These are phyloP conservation scores for Sporopachydermia lactativora DNA, from an alignment of 805 yeast species.

Conservation along the genomic window DNA sequence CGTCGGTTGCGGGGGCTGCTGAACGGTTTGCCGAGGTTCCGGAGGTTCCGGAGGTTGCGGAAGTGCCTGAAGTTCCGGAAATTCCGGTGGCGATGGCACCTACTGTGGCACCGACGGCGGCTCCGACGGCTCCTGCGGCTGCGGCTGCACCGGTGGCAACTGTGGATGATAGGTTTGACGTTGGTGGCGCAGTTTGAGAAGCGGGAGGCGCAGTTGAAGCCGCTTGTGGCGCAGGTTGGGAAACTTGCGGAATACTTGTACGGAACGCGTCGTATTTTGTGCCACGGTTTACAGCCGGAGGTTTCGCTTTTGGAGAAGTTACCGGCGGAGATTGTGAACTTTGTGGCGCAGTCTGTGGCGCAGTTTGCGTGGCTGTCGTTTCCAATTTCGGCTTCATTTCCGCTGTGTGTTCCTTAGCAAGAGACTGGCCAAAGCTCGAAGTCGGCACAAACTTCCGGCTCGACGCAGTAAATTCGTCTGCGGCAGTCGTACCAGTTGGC, in stretches of 20 bases:
- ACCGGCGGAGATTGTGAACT: conserved; percentile 14
- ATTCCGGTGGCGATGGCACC: not conserved
- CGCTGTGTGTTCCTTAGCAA: conserved; percentile 25
- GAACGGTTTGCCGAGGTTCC: conserved; percentile 8
- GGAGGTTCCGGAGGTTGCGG: not conserved
- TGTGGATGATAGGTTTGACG: conserved; percentile 10
- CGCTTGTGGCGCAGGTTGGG: conserved; percentile 8
- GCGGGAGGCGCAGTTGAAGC: conserved; percentile 9
- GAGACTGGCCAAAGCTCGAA: conserved; percentile 72
- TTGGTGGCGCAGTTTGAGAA: conserved; percentile 9
- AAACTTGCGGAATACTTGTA: conserved; percentile 4
- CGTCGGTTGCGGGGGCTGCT: conserved; percentile 19
- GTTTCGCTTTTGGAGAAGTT: conserved; percentile 8
- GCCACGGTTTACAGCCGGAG: not conserved
- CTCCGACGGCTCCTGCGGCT: not conserved
- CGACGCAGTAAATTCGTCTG: conserved; percentile 16
- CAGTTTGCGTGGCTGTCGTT: conserved; percentile 9
- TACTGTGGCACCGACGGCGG: not conserved
- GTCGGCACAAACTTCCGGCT: conserved; percentile 57
- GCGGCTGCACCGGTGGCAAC: conserved; percentile 3
- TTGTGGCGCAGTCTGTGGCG: conserved; percentile 9
- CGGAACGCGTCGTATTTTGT: not conserved
- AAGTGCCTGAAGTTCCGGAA: not conserved
- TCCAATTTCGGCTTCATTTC: conserved; percentile 9
- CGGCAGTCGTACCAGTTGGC: conserved; percentile 7